These are phyloP conservation scores for Mycosphaerella sp. DNA, from an alignment of 2,329 filamentous ascomycete species.

Conservation along the genomic window DNA sequence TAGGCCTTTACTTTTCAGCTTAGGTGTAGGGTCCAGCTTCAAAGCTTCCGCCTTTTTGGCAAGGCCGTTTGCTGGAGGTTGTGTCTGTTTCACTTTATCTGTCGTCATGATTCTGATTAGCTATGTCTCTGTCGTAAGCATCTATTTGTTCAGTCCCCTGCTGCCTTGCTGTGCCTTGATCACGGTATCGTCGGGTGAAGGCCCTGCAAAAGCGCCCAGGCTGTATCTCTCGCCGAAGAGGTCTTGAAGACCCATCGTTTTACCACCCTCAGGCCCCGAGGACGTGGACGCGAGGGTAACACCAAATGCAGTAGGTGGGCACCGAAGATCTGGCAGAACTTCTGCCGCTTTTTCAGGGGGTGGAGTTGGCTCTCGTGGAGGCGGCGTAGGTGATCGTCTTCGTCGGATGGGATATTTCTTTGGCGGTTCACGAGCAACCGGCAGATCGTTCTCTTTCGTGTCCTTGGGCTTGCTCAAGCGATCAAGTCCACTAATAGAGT, in stretches of 20 bases:
- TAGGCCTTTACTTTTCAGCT: constrained; percentile 66
- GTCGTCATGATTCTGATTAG: constrained; percentile 13
- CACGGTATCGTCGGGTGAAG: constrained; percentile 32
- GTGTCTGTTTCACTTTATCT: constrained; percentile 20
- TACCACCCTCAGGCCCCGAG: constrained; percentile 1
- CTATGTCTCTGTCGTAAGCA: background rate
- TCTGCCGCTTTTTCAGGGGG: constrained; percentile 25
- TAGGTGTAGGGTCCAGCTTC: constrained; percentile 30
- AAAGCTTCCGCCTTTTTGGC: constrained; percentile 29
- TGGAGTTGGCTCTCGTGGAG: constrained; percentile 27
- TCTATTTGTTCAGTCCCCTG: constrained; percentile 30
- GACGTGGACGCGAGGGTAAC: constrained; percentile 22
- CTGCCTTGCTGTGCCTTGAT: constrained; percentile 27
- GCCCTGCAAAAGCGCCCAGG: constrained; percentile 26
- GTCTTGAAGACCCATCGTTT: constrained; percentile 22
- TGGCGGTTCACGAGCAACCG: constrained; percentile 51
- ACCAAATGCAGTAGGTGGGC: constrained; percentile 29
- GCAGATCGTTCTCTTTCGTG: constrained; percentile 23
- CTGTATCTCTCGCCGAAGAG: constrained; percentile 21
- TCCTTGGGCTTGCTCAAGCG: constrained; percentile 34
- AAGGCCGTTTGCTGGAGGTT: constrained; percentile 19
- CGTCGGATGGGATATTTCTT: constrained; percentile 50
- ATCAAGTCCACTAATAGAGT: constrained; percentile 40
- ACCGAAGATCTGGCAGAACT: constrained; percentile 26
- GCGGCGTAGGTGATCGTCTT: constrained; percentile 28